Evolutionary conservation across 108 stramenopile species (phyloP), one percentile per base, ranked within the genome.

Genomic region (Cylindrotheca closterium): DNA sequence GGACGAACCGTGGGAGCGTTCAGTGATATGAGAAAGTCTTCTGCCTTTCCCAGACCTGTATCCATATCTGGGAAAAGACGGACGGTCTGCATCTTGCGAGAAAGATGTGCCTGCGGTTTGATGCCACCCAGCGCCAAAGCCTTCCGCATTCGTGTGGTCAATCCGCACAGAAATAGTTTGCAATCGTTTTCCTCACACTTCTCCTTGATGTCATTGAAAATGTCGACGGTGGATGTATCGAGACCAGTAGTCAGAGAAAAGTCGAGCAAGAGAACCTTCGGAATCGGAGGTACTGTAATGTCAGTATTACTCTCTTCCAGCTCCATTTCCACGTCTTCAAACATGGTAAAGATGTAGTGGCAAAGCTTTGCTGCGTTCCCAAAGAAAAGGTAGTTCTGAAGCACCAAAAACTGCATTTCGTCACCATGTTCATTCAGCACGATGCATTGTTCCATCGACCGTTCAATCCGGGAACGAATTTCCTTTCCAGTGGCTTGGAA

Each of bases 331-430:
- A 72, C 63, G 23, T 83, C 81, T 26, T 92, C 84, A 66, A 92
- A 92, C 87, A 92, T 92, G n/a, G 76, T 75, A 8, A 61, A 47
- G 26, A 92, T 74, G 57, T 92, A 89, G 49, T 71, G 69, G n/a
- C 75, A 70, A 28, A 86, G 71, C 0, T 87, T 81, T 1, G 65
- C 67, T 3, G 88, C 86, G 67, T 92, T 92, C 18, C 91, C 91
- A 61, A 92, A 92, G 60, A 89, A 92, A 15, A 92, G 68, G 61
- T 88, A 92, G 51, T 84, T 88, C 58, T 92, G 91, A 22, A 92
- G 65, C 1, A 88, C 80, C 15, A 92, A 53, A 2, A 88, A 60
- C 33, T 88, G 91, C 28, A 89, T 83, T 19, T 75, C 48, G 53
- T 87, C 86, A 17, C 80, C 88, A 60, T 92, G 63, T n/a, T 77